Conservation (phyloP, 2,329 filamentous ascomycete genomes). For the Beauveria brongniartii region DNA sequence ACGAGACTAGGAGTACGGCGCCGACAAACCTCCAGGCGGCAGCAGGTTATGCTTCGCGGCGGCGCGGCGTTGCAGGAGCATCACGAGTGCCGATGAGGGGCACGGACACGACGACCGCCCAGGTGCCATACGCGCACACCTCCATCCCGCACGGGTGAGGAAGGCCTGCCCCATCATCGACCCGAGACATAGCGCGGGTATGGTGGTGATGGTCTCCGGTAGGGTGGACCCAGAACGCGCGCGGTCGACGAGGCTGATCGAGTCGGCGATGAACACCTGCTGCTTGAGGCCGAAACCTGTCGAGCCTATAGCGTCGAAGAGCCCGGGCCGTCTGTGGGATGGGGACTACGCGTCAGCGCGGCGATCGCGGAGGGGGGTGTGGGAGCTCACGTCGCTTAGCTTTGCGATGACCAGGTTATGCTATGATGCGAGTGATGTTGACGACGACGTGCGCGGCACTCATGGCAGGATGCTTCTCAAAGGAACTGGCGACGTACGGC, state of each 20-base stretch:
- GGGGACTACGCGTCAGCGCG: no score
- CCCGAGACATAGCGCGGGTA: slow-evolving; percentile 25
- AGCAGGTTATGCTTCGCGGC: background rate
- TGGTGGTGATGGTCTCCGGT: slow-evolving; percentile 36
- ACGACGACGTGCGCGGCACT: slow-evolving; percentile 40
- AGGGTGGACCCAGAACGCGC: slow-evolving; percentile 52
- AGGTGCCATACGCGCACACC: slow-evolving; percentile 33
- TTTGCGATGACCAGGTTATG: slow-evolving; percentile 54
- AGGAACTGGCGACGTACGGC: slow-evolving; percentile 28
- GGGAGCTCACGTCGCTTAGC: slow-evolving; percentile 37
- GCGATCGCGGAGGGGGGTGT: slow-evolving; percentile 10
- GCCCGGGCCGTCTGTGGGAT: slow-evolving; percentile 35
- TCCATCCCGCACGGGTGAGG: slow-evolving; percentile 29
- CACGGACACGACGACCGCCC: slow-evolving; percentile 26
- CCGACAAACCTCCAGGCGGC: slow-evolving; percentile 18
- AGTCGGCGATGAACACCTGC: slow-evolving; percentile 52
- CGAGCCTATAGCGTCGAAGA: slow-evolving; percentile 54
- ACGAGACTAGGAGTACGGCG: slow-evolving; percentile 16
- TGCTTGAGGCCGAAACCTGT: slow-evolving; percentile 26
- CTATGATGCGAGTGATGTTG: slow-evolving; percentile 40
- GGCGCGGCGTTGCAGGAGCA: slow-evolving; percentile 24
- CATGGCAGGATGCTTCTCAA: slow-evolving; percentile 40
- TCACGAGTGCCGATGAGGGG: slow-evolving; percentile 25
- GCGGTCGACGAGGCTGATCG: slow-evolving; percentile 50
- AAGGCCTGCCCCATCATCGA: slow-evolving; percentile 26